Evolutionary conservation across 108 stramenopile genomes (phyloP).

Genomic region (Pseudonitzschia multiseries): DNA sequence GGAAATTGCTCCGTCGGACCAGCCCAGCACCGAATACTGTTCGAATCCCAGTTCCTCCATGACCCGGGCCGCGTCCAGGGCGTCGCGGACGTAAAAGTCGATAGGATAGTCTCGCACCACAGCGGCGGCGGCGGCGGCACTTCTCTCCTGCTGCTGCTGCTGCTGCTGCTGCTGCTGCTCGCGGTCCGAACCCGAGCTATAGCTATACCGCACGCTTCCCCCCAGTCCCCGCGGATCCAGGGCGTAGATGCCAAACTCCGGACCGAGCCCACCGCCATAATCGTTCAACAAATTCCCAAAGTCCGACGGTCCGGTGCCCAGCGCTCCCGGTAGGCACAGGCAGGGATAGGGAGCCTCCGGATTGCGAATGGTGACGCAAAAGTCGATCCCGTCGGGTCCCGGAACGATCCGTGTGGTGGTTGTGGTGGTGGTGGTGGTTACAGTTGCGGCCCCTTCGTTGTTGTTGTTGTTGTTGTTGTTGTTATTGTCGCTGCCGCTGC

Average conservation of each 20-base stretch:
- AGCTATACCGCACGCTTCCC: background rate
- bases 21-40: slow-evolving; percentile 23
- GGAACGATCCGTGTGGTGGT: background rate
- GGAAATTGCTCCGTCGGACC: slow-evolving; percentile 35
- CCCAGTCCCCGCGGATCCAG: slow-evolving; percentile 30
- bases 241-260: slow-evolving; percentile 19
- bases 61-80: slow-evolving; percentile 31
- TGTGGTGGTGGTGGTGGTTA: too few species aligned
- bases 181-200: background rate
- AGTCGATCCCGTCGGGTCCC: slow-evolving; percentile 1
- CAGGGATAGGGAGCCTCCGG: background rate
- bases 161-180: too few species aligned
- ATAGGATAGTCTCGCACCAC: slow-evolving; percentile 23
- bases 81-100: slow-evolving; percentile 31
- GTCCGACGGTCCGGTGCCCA: slow-evolving; percentile 34
- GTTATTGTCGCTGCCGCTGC: too few species aligned
- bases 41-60: slow-evolving; percentile 22
- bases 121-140: too few species aligned
- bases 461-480: too few species aligned
- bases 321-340: slow-evolving; percentile 30
- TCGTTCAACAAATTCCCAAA: slow-evolving; percentile 15
- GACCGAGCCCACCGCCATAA: slow-evolving; percentile 5
- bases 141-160: too few species aligned
- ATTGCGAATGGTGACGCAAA: background rate
- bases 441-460: too few species aligned